Evolutionary conservation across 2,329 filamentous ascomycete genomes (phyloP), one percentile per base, ranked within the genome.

Genomic region (Pestalotiopsis sp.): DNA sequence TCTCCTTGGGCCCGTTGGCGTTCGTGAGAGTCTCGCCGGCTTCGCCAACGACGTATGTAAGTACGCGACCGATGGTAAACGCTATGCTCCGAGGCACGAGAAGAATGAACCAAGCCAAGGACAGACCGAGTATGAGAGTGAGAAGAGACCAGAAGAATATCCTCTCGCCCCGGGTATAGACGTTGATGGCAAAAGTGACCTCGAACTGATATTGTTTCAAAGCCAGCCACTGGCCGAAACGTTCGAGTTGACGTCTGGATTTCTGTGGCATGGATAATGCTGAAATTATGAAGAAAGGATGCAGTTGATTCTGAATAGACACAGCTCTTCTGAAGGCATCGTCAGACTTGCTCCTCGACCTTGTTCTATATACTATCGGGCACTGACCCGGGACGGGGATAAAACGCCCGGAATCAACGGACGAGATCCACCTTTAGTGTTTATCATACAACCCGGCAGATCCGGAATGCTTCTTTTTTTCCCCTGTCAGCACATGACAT

Each of bases 181-280:
- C 59, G 36, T 62, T 62, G 59, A 62, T 62, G n/a, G 59, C 59
- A 31, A 62, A 62, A 3, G 59, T 62, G 7, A 62, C 59, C 27
- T 62, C 59, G 59, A 62, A 62, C 14, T 62, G 59, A 27, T 62
- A 62, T 20, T 41, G 59, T 62, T 62, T 62, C n/a, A 62, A 31
- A 3, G 23, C n/a, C 23, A 38, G 23, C 59, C 59, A 62, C 9
- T n/a, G 27, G 36, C 27, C 17, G 36, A 62, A 41, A 12, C n/a
- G 59, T 20, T 62, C 59, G 12, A 62, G 3, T 23, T 38, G 59
- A 20, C 36, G n/a, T 17, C 3, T 11, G 27, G 11, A 7, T 7
- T 31, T 13, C n/a, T 41, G 41, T 41, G 36, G 12, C 59, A 41
- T 62, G 36, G 9, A 52, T 52, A 7, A 20, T 17, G 3, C 14